These are phyloP conservation scores for Phellopilus nigrolimitatus DNA, from an alignment of 1,284 basidiomycete species.

Conservation along the genomic window DNA sequence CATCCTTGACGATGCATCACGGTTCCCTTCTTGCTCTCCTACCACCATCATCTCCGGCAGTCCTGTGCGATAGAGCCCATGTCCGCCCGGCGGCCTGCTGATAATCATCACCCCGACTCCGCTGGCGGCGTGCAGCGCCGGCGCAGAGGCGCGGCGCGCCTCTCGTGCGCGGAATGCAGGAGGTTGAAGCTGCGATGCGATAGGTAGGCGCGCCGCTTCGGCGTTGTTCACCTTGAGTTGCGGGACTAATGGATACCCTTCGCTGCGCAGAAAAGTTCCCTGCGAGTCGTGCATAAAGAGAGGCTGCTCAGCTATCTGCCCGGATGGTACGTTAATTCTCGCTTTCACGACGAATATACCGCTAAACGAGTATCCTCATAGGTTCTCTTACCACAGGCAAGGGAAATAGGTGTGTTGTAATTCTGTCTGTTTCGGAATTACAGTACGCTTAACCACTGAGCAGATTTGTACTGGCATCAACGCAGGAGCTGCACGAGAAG, in stretches of 20 bases:
- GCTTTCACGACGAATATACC: neutral
- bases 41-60: neutral
- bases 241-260: neutral
- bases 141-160: slow-evolving; percentile 63
- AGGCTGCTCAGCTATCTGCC: slow-evolving; percentile 71
- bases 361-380: slow-evolving; percentile 22
- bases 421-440: neutral
- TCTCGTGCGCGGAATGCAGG: slow-evolving; percentile 74
- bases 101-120: neutral
- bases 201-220: slow-evolving; percentile 46
- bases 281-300: slow-evolving; percentile 41
- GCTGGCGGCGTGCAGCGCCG: slow-evolving; percentile 18
- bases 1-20: neutral
- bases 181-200: slow-evolving; percentile 77
- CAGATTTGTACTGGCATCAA: slow-evolving; percentile 78
- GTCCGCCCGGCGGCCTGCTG: slow-evolving; percentile 10
- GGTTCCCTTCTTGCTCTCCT: neutral
- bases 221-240: neutral
- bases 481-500: slow-evolving; percentile 78
- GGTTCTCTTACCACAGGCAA: slow-evolving; percentile 75
- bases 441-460: neutral
- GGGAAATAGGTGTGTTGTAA: slow-evolving; percentile 59
- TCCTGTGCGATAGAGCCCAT: neutral
- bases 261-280: slow-evolving; percentile 24
- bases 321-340: slow-evolving; percentile 37